A percentile compares a stretch with the other conserved stretches of the same genome.
phyloP scores from a whole-genome alignment of 495 filamentous ascomycete genomes.

The Penicillium pulvis region DNA sequence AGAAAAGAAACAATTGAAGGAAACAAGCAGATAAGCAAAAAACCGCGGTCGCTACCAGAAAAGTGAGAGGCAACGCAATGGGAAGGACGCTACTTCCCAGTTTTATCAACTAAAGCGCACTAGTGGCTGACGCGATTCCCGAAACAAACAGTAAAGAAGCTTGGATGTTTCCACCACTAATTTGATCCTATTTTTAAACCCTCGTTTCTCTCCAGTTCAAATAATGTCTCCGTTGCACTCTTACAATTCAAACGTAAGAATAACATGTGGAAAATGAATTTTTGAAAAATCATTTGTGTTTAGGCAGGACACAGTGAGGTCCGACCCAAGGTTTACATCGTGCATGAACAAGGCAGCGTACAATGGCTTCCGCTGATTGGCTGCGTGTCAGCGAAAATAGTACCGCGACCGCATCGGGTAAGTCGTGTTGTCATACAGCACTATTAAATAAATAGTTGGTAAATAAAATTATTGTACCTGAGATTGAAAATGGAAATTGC shows the following conservation, averaged over 20 bases:
- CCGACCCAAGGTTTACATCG: not conserved
- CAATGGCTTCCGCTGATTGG: constrained; percentile 13
- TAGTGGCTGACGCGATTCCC: constrained; percentile 11
- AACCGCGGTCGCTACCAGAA: constrained; percentile 1
- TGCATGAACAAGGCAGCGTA: constrained; percentile 1
- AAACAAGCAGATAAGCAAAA: constrained; percentile 3
- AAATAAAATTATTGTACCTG: not conserved
- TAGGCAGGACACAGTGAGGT: not conserved
- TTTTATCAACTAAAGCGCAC: constrained; percentile 3
- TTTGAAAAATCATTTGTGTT: too few species aligned
- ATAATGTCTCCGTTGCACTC: too few species aligned
- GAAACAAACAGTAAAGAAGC: constrained; percentile 13
- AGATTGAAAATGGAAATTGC: not conserved
- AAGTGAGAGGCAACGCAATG: not conserved
- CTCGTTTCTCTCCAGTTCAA: too few species aligned
- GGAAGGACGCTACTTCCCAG: constrained; percentile 1
- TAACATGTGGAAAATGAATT: too few species aligned
- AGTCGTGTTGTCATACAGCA: constrained; percentile 24
- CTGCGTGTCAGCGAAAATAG: constrained; percentile 25
- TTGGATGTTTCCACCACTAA: constrained; percentile 4
- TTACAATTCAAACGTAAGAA: too few species aligned
- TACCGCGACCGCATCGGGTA: not conserved
- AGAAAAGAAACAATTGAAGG: not conserved
- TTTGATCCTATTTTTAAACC: too few species aligned
- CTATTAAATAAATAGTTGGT: not conserved